Evolutionary conservation across 805 yeast genomes (phyloP).

Genomic region (Yarrowia porcina): DNA sequence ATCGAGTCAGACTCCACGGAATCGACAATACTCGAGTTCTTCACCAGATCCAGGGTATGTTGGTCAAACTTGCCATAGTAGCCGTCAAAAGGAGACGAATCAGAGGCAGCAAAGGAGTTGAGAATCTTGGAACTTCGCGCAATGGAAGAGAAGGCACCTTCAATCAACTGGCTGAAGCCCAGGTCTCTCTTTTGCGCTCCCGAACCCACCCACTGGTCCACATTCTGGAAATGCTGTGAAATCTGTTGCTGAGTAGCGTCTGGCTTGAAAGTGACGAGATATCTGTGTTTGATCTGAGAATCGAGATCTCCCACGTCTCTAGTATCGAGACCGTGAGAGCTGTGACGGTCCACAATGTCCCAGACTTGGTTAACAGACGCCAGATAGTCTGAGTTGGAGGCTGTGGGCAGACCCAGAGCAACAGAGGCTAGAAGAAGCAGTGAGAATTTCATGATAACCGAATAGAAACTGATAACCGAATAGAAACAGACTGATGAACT

Average conservation of each 20-base stretch:
- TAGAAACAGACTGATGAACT: no score
- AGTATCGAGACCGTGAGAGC: not conserved
- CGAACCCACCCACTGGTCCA: constrained; percentile 1
- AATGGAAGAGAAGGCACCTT: constrained; percentile 3
- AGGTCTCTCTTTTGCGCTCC: not conserved
- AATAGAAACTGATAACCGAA: not conserved
- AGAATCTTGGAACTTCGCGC: not conserved
- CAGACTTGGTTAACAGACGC: not conserved
- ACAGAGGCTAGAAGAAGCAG: not conserved
- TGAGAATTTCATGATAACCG: not conserved
- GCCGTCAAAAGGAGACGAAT: not conserved
- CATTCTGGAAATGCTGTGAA: not conserved
- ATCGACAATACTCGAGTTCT: not conserved
- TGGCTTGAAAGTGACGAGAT: not conserved
- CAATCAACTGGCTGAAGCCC: not conserved
- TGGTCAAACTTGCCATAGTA: constrained; percentile 10
- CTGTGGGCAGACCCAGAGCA: not conserved
- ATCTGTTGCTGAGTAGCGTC: constrained; percentile 16
- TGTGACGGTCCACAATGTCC: not conserved
- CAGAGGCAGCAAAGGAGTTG: not conserved
- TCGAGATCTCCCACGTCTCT: not conserved
- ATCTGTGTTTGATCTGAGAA: not conserved
- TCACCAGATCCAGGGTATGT: not conserved
- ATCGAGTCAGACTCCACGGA: not conserved
- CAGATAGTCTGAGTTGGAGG: not conserved